Evolutionary conservation across 805 yeast species (phyloP).

Genomic region (Peterozyma toletana): DNA sequence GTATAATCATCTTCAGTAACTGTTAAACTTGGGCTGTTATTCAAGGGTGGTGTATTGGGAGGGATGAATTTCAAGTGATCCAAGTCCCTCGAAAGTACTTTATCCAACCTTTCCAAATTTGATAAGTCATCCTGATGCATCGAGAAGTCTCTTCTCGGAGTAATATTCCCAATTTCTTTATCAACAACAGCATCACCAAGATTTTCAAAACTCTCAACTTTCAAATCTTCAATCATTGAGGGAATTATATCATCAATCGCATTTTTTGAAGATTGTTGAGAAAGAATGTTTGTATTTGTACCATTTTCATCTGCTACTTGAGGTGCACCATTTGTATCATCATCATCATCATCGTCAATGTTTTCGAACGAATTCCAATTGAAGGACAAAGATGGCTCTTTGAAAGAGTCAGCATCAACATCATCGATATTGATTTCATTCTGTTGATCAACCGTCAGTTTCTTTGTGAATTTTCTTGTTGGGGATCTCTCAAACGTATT

Average conservation of each 20-base stretch:
- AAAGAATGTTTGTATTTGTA: not conserved
- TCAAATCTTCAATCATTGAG: conserved; percentile 8
- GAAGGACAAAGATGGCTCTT: conserved; percentile 25
- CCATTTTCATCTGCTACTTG: not conserved
- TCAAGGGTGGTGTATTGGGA: not conserved
- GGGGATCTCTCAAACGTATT: conserved; percentile 16
- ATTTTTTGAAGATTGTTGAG: conserved; percentile 6
- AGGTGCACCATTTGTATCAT: conserved; percentile 6
- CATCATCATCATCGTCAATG: conserved; percentile 3
- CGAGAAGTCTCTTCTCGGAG: not conserved
- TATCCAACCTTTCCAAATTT: not conserved
- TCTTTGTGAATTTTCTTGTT: conserved; percentile 7
- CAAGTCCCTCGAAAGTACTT: not conserved
- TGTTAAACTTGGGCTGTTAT: not conserved
- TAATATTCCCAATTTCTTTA: not conserved
- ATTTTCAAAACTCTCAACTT: conserved; percentile 1
- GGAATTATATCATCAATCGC: conserved; percentile 9
- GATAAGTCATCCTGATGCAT: not conserved
- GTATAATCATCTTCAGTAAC: not conserved
- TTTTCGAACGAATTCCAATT: conserved; percentile 25
- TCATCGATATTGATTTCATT: not conserved
- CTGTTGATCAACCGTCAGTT: not conserved
- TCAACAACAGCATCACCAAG: not conserved
- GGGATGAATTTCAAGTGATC: not conserved
- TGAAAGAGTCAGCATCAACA: conserved; percentile 15